Conservation (phyloP, 495 filamentous ascomycete genomes). For the Penicillium flavigenum region DNA sequence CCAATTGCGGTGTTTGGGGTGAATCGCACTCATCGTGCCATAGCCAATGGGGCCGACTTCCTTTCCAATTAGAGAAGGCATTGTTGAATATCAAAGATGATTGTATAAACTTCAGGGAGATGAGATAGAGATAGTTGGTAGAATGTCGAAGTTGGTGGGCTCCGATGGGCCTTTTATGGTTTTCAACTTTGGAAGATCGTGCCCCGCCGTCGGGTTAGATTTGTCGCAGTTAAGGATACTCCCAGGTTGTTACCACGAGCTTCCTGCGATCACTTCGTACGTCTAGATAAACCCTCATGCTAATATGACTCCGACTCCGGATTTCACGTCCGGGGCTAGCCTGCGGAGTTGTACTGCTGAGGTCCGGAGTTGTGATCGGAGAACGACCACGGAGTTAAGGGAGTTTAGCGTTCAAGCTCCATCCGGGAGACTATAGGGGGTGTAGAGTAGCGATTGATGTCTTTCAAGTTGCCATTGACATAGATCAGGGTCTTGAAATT, state of each 20-base stretch:
- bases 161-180: constrained; percentile 6
- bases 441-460: not conserved
- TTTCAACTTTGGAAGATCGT: not conserved
- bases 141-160: not conserved
- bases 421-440: not conserved
- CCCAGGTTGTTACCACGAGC: not conserved
- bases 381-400: constrained; percentile 10
- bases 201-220: constrained; percentile 1
- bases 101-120: not conserved
- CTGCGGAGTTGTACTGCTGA: not conserved
- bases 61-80: constrained; percentile 45
- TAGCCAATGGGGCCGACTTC: constrained; percentile 48
- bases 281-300: not conserved
- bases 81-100: constrained; percentile 15
- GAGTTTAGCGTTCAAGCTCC: not conserved
- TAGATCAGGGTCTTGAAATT: not conserved
- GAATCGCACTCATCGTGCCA: constrained; percentile 46
- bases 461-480: not conserved
- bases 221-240: not conserved
- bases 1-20: not conserved
- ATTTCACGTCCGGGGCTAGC: not conserved
- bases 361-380: constrained; percentile 2
- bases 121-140: not conserved
- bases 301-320: not conserved
- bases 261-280: not conserved